phyloP scores from a whole-genome alignment of 352 stramenopile species.

The Pythium oligandrum region DNA sequence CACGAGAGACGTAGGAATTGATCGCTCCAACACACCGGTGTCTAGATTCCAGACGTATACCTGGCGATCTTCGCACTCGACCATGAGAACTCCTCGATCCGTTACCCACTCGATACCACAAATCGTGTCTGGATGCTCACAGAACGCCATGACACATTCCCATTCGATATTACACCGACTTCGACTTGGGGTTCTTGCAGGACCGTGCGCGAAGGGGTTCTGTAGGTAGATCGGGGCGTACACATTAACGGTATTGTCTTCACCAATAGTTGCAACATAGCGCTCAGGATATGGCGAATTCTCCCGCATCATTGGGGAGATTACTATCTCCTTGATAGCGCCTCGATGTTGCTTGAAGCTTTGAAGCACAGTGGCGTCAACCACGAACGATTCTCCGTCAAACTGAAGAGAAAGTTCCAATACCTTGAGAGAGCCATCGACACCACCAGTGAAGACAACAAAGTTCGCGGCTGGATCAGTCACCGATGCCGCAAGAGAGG shows the following conservation, averaged over 20 bases:
- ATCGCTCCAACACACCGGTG: conserved; percentile 71
- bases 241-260: conserved; percentile 52
- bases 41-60: conserved; percentile 77
- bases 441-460: conserved; percentile 64
- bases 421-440: conserved; percentile 51
- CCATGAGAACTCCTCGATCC: conserved; percentile 44
- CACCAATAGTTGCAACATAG: conserved; percentile 54
- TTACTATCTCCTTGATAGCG: conserved; percentile 53
- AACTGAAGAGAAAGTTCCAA: conserved; percentile 42
- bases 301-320: conserved; percentile 38
- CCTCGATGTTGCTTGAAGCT: conserved; percentile 57
- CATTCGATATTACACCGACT: conserved; percentile 33
- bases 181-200: conserved; percentile 1
- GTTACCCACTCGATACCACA: conserved; percentile 53
- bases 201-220: conserved; percentile 22
- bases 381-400: conserved; percentile 23
- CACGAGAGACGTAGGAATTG: conserved; percentile 46
- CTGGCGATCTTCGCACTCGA: conserved; percentile 74
- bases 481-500: conserved; percentile 1
- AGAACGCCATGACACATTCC: conserved; percentile 56
- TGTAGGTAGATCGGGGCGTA: conserved; percentile 53
- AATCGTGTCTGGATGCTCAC: conserved; percentile 57
- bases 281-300: conserved; percentile 40
- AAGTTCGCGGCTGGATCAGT: conserved; percentile 44
- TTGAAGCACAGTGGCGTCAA: conserved; percentile 43